phyloP scores from a whole-genome alignment of 345 rosid genomes.

The Eucalyptus erythrocorys region DNA sequence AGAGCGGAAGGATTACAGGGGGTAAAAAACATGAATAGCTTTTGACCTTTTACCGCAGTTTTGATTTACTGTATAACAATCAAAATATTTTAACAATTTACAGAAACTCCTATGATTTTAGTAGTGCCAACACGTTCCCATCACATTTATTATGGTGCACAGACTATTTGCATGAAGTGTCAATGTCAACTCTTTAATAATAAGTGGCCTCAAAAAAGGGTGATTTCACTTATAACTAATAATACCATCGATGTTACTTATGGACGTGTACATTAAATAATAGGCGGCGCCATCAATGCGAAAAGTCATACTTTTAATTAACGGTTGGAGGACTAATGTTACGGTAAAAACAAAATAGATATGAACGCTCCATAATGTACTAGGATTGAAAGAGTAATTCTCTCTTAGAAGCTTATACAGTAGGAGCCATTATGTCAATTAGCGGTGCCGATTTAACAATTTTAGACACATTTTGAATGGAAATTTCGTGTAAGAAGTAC shows the following conservation, averaged over 20 bases:
- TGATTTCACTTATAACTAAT: neutral
- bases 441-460: fast-evolving
- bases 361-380: neutral
- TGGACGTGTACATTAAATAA: neutral
- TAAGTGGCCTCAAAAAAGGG: neutral
- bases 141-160: neutral
- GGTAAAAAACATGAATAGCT: neutral
- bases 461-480: neutral
- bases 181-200: neutral
- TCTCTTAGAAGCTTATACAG: neutral
- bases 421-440: neutral
- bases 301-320: neutral
- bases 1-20: neutral
- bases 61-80: neutral
- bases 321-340: neutral
- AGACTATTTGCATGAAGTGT: neutral
- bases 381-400: neutral
- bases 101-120: fast-evolving
- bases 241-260: neutral
- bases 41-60: neutral
- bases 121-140: neutral
- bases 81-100: neutral
- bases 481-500: neutral
- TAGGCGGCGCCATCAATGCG: neutral
- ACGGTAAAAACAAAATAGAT: neutral